These are phyloP conservation scores for Kodamaea kakaduensis DNA, from an alignment of 805 yeast genomes.

Conservation along the genomic window DNA sequence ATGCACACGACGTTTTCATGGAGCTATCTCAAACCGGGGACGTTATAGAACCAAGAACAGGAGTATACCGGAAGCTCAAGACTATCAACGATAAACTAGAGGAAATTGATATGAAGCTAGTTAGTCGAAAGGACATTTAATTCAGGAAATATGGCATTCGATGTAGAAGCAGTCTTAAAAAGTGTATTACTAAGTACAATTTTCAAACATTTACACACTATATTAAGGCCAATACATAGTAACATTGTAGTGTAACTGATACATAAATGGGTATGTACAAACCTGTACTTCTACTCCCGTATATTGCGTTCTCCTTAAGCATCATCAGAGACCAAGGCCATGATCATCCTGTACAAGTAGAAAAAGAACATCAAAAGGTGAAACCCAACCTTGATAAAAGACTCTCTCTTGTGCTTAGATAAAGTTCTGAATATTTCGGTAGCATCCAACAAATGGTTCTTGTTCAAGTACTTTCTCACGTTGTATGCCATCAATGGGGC, in stretches of 20 bases:
- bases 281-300: too few species aligned
- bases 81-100: slow-evolving; percentile 22
- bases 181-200: too few species aligned
- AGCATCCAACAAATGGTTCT: slow-evolving; percentile 87
- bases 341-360: slow-evolving; percentile 93
- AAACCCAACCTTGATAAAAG: slow-evolving; percentile 86
- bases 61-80: slow-evolving; percentile 20
- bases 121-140: too few species aligned
- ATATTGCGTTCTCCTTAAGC: too few species aligned
- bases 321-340: slow-evolving; percentile 78
- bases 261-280: too few species aligned
- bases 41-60: slow-evolving; percentile 23
- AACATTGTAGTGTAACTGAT: too few species aligned
- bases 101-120: slow-evolving; percentile 17
- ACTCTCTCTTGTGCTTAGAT: slow-evolving; percentile 87
- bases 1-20: slow-evolving; percentile 8
- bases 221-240: too few species aligned
- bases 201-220: too few species aligned
- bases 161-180: too few species aligned
- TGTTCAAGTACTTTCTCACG: slow-evolving; percentile 70
- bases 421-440: slow-evolving; percentile 96
- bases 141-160: too few species aligned
- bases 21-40: slow-evolving; percentile 14
- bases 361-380: slow-evolving; percentile 89
- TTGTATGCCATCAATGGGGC: slow-evolving; percentile 83